Evolutionary conservation across 1,284 basidiomycete genomes (phyloP), one percentile per base, ranked within the genome.

Genomic region (Sporisorium reilianum): DNA sequence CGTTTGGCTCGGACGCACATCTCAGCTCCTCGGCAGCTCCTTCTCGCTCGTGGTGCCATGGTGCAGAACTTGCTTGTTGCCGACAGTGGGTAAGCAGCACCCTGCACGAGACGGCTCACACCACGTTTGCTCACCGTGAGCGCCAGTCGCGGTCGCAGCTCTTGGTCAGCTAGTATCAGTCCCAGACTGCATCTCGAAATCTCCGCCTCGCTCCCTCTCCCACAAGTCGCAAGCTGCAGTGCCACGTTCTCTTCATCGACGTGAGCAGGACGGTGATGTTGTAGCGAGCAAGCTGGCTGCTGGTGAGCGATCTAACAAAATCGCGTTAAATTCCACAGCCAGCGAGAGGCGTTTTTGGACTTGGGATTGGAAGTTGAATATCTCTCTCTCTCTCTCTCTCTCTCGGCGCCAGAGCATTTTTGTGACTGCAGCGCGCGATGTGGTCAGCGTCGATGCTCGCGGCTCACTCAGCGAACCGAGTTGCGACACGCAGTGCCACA

Each of bases 361-460:
- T 11, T 16, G 25, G 23, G 5, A 10, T 28, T 45, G 44, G 44
- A 45, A 45, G 44, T 45, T 45, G 44, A 45, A 45, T 26, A 23
- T 44, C 42, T n/a, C n/a, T n/a, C n/a, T n/a, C n/a, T n/a, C 6
- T 34, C 12, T 34, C 3, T 34, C 34, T 34, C 34, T 34, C 12
- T 9, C 34, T 34, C 34, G 34, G 12, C 32, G 32, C 11, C 14
- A n/a, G n/a, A n/a, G n/a, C n/a, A n/a, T 41, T 57, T 57, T 36
- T 40, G 30, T 50, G 63, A 23, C 49, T 48, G 55, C 50, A 55
- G 52, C 41, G 51, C 48, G 64, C 64, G 64, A 56, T 56, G 54
- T n/a, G 22, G 38, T 41, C 34, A 48, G 54, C 32, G 28, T 44
- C 67, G 67, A 70, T 70, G 56, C 61, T 70, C 62, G 62, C 67